Percentiles rank a stretch among this genome's conserved stretches.
Evolutionary conservation across 306 rosid species (phyloP).

Genomic region (Quercus ilex): DNA sequence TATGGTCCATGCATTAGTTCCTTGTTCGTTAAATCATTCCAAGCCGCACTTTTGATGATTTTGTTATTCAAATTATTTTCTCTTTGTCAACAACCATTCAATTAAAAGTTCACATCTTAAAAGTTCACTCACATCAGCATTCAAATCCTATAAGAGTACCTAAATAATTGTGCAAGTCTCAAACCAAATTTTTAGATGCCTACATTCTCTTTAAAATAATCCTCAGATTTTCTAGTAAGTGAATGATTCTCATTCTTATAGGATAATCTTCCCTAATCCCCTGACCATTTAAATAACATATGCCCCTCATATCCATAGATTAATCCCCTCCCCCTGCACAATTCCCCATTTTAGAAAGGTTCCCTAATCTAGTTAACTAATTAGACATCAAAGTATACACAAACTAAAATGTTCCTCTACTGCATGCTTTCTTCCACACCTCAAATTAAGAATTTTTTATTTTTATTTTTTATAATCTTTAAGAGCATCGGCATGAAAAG

Average conservation of each 20-base stretch:
- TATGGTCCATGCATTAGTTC: conserved; percentile 4
- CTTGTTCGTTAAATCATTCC: neutral
- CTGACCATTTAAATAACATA: neutral
- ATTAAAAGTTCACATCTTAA: neutral
- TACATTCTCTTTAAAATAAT: conserved; percentile 12
- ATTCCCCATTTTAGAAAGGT: neutral
- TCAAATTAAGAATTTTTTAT: no score
- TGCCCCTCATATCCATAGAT: neutral
- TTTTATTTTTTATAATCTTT: no score
- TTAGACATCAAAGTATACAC: no score
- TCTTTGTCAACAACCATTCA: neutral
- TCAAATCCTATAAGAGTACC: neutral
- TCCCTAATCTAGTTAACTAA: no score
- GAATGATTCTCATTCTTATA: neutral
- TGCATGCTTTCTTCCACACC: no score
- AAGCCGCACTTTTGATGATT: neutral
- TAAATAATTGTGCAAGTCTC: neutral
- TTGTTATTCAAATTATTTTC: neutral
- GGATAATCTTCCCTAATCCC: conserved; percentile 5
- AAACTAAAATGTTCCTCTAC: no score
- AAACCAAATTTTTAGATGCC: conserved; percentile 16
- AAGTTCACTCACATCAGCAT: neutral
- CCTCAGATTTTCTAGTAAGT: neutral
- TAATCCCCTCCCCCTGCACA: neutral
- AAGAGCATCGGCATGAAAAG: neutral